phyloP scores from a whole-genome alignment of 2,329 filamentous ascomycete species.

The Nemania abortiva region DNA sequence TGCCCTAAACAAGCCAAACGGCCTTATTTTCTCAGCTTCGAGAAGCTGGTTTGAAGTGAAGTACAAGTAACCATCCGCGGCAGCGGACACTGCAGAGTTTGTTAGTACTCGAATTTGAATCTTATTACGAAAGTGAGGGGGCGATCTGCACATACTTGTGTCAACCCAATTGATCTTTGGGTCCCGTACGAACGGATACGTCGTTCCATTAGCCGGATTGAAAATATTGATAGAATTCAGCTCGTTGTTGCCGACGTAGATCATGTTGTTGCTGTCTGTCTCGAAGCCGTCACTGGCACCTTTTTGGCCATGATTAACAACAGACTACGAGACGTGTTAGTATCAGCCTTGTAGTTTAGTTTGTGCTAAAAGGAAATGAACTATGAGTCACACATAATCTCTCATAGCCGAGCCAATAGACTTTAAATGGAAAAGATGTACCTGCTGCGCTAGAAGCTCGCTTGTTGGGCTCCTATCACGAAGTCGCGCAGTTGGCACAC shows the following conservation, averaged over 20 bases:
- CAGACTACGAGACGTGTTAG: slow-evolving; percentile 53
- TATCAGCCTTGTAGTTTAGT: neutral
- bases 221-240: slow-evolving; percentile 61
- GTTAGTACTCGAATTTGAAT: slow-evolving; percentile 7
- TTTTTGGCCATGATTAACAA: slow-evolving; percentile 59
- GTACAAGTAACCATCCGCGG: slow-evolving; percentile 62
- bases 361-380: neutral
- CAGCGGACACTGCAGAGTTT: slow-evolving; percentile 51
- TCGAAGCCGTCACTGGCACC: slow-evolving; percentile 65
- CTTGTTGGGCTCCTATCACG: slow-evolving; percentile 53
- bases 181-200: slow-evolving; percentile 58
- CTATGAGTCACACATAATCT: neutral
- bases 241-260: slow-evolving; percentile 64
- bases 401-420: neutral
- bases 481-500: slow-evolving; percentile 55
- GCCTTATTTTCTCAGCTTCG: slow-evolving; percentile 39
- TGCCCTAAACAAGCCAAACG: slow-evolving; percentile 46
- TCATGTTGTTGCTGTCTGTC: slow-evolving; percentile 61
- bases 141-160: slow-evolving; percentile 51
- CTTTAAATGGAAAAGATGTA: neutral
- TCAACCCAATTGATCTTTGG: slow-evolving; percentile 61
- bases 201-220: slow-evolving; percentile 55
- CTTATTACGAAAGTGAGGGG: neutral
- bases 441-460: slow-evolving; percentile 53
- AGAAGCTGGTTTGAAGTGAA: slow-evolving; percentile 65